These are phyloP conservation scores for Coemansia brasiliensis DNA, from an alignment of 192 early-diverging fungal genomes.

Conservation along the genomic window DNA sequence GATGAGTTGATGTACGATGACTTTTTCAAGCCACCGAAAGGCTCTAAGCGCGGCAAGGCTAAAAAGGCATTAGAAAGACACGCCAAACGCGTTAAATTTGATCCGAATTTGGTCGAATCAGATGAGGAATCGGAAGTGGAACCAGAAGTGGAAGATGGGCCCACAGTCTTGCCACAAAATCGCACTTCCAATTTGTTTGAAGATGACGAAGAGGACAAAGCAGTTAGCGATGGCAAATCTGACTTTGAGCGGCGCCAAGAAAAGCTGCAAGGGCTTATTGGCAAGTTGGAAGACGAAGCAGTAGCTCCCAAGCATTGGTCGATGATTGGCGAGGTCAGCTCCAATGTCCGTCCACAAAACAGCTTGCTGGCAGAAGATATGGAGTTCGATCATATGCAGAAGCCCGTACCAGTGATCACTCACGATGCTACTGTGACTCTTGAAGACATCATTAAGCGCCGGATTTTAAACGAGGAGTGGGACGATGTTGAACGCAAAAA, in stretches of 20 bases:
- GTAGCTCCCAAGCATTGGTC: slow-evolving; percentile 87
- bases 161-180: slow-evolving; percentile 15
- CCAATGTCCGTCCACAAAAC: slow-evolving; percentile 83
- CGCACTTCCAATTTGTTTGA: slow-evolving; percentile 32
- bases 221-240: slow-evolving; percentile 53
- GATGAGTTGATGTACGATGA: slow-evolving; percentile 80
- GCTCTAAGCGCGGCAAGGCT: slow-evolving; percentile 49
- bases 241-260: slow-evolving; percentile 80
- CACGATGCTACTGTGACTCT: slow-evolving; percentile 83
- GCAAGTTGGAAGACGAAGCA: slow-evolving; percentile 82
- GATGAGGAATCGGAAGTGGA: slow-evolving; percentile 49
- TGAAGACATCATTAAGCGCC: slow-evolving; percentile 91
- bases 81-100: slow-evolving; percentile 51
- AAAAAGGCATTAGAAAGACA: slow-evolving; percentile 38
- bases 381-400: slow-evolving; percentile 86
- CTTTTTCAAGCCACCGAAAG: slow-evolving; percentile 76
- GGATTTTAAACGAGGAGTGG: slow-evolving; percentile 85
- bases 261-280: slow-evolving; percentile 69
- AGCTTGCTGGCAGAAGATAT: slow-evolving; percentile 92
- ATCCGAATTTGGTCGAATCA: slow-evolving; percentile 28
- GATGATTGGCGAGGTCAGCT: slow-evolving; percentile 80
- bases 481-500: slow-evolving; percentile 93
- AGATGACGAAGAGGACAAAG: slow-evolving; percentile 13
- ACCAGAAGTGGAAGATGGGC: neutral
- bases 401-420: slow-evolving; percentile 93